phyloP scores from a whole-genome alignment of 257 asterid genomes.

The Thymus mandschuricus region DNA sequence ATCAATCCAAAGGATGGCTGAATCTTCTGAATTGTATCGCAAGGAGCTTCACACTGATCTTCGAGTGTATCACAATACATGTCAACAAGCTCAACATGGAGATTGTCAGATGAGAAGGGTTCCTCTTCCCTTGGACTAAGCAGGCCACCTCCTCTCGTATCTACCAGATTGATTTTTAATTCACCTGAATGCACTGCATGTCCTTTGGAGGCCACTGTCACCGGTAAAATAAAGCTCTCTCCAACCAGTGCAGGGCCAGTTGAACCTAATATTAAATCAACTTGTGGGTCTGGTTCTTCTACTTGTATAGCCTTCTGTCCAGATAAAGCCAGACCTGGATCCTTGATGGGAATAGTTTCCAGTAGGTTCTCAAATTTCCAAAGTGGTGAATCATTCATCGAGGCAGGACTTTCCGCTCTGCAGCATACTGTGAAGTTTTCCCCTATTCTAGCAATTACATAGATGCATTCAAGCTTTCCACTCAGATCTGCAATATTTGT shows the following conservation, averaged over 20 bases:
- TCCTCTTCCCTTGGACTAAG: constrained; percentile 96
- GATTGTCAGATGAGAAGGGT: constrained; percentile 74
- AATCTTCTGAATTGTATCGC: constrained; percentile 72
- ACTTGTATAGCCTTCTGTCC: constrained; percentile 97
- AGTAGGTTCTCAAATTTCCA: constrained; percentile 91
- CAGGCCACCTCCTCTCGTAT: constrained; percentile 92
- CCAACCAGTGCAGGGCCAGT: constrained; percentile 95
- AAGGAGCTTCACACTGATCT: constrained; percentile 45
- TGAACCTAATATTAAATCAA: constrained; percentile 77
- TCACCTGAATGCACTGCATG: constrained; percentile 91
- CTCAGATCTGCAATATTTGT: constrained; percentile 79
- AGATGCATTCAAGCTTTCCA: constrained; percentile 96
- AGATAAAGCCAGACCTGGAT: constrained; percentile 87
- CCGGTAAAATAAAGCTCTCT: constrained; percentile 84
- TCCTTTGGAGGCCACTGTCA: constrained; percentile 81
- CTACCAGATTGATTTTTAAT: constrained; percentile 92
- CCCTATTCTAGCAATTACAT: constrained; percentile 88
- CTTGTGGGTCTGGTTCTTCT: constrained; percentile 99
- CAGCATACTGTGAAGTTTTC: constrained; percentile 84
- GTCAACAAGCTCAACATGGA: constrained; percentile 91
- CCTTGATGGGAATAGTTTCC: constrained; percentile 81
- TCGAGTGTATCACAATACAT: constrained; percentile 52
- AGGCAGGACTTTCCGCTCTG: constrained; percentile 98
- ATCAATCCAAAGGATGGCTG: constrained; percentile 96
- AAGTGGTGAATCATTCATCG: constrained; percentile 87